These are phyloP conservation scores for Rhizopogon rudus DNA, from an alignment of 768 basidiomycete species.

Conservation along the genomic window DNA sequence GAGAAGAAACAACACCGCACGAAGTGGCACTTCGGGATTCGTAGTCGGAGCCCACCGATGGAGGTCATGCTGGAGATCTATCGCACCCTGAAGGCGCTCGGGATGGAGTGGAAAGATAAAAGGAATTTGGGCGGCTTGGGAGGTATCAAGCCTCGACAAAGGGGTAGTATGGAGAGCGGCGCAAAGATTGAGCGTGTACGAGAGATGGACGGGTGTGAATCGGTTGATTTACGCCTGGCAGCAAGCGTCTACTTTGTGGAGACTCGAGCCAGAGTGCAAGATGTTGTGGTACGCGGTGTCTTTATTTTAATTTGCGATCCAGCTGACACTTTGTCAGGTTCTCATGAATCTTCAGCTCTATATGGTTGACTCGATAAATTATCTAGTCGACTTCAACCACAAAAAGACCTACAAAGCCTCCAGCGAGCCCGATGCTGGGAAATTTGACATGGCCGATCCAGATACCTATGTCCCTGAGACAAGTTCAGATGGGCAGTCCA, in stretches of 20 bases:
- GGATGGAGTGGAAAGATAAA: conserved; percentile 99
- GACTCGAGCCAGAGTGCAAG: conserved; percentile 83
- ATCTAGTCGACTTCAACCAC: conserved; percentile 97
- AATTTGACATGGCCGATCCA: conserved; percentile 55
- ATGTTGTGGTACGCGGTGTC: conserved; percentile 71
- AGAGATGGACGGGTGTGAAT: conserved; percentile 54
- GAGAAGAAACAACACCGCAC: conserved; percentile 73
- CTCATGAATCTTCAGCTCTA: conserved; percentile 98
- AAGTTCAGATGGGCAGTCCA: conserved; percentile 53
- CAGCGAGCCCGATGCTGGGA: conserved; percentile 59
- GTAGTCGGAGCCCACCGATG: conserved; percentile 93
- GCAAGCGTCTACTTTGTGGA: conserved; percentile 88
- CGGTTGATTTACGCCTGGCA: conserved; percentile 63
- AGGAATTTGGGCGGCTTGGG: conserved; percentile 70
- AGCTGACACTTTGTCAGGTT: conserved; percentile 44
- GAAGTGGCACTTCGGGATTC: conserved; percentile 98
- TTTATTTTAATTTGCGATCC: conserved; percentile 1
- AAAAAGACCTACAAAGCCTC: conserved; percentile 88
- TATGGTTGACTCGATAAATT: conserved; percentile 93
- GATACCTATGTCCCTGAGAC: conserved; percentile 35
- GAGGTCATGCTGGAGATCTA: conserved; percentile 99
- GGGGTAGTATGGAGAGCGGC: conserved; percentile 27
- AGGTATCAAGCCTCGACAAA: conserved; percentile 34
- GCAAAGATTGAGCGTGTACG: conserved; percentile 56
- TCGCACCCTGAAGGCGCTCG: conserved; percentile 79